Evolutionary conservation across 371 early-diverging fungal species (phyloP), one percentile per base, ranked within the genome.

Genomic region (Quaeritorhiza haematococci): DNA sequence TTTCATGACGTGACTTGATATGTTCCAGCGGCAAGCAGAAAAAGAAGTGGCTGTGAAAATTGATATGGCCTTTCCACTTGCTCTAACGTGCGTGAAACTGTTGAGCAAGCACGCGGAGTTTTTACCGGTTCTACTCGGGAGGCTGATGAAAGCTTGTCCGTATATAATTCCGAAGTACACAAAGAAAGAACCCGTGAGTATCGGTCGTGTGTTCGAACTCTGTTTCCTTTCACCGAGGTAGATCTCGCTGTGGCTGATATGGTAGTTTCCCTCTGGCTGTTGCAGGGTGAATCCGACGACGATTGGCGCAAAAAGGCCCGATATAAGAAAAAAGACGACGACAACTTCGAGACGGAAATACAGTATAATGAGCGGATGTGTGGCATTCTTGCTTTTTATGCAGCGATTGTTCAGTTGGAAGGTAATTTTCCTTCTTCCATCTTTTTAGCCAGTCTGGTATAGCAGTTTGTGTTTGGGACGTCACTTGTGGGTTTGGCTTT

Each of bases 81-180:
- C 88, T 0, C 70, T 84, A 10, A 73, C 89, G 2, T 67, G 79
- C 6, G 83, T 88, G 30, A 56, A 87, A 42, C 55, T 92, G 1
- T 77, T 76, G 53, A 66, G 71, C 1, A 61, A 65, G 0, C 83
- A 88, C 35, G 80, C 86, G 21, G 72, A 66, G 27, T 82, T 93
- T 27, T 42, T 70, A 15, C 81, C 83, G 5, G 80, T 90, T 35
- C 58, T 93, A n/a, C 66, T 91, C 49, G 84, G 85, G 7, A 77
- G 91, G 6, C 62, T 93, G 34, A 70, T 79, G 45, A 90, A 90
- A 56, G 80, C 87, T 38, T 92, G 93, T 56, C 87, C 86, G 1
- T 89, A 85, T 55, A 59, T 88, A 4, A 76, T 87, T 6, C 93
- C 93, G 0, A 65, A 74, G 43, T 92, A 87, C 53, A 67, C 72